Evolutionary conservation across 192 early-diverging fungal species (phyloP).

Genomic region (Geranomyces michiganensis): DNA sequence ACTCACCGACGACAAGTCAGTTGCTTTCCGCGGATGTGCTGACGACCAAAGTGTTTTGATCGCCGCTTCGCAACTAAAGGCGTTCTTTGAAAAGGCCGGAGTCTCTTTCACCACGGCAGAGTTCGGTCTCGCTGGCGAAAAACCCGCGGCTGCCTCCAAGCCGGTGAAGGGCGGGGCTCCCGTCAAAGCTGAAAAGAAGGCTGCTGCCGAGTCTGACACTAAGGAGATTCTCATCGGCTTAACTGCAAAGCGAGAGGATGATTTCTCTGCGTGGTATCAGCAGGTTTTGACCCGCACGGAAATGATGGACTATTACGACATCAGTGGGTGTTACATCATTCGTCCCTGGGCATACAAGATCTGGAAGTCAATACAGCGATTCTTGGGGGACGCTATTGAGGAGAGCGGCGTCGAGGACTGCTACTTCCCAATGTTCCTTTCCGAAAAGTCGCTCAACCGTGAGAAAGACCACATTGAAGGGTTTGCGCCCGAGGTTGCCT

Average conservation of each 20-base stretch:
- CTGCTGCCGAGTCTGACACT: conserved; percentile 16
- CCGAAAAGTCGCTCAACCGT: conserved; percentile 78
- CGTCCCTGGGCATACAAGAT: conserved; percentile 94
- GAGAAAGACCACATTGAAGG: conserved; percentile 99
- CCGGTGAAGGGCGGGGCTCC: conserved; percentile 36
- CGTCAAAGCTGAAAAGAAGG: conserved; percentile 17
- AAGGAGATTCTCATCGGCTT: conserved; percentile 80
- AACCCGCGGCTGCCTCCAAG: conserved; percentile 52
- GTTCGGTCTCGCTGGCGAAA: conserved; percentile 50
- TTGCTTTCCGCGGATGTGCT: conserved; percentile 73
- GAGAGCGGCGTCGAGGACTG: conserved; percentile 93
- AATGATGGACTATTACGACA: conserved; percentile 99
- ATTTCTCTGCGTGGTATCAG: conserved; percentile 93
- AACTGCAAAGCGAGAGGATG: conserved; percentile 81
- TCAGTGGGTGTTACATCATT: conserved; percentile 98
- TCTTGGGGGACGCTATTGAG: conserved; percentile 88
- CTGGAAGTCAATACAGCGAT: conserved; percentile 96
- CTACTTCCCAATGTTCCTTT: conserved; percentile 99
- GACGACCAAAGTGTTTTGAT: conserved; percentile 63
- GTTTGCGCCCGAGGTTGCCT: conserved; percentile 99
- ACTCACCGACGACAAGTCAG: conserved; percentile 34
- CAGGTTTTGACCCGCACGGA: conserved; percentile 86
- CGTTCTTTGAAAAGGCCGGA: conserved; percentile 58
- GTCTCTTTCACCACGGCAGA: conserved; percentile 56
- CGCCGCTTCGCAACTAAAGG: conserved; percentile 53